A percentile compares a stretch with the other conserved stretches of the same genome.
Conservation (phyloP, 2,329 filamentous ascomycete genomes). For the Penicillium sp. region DNA sequence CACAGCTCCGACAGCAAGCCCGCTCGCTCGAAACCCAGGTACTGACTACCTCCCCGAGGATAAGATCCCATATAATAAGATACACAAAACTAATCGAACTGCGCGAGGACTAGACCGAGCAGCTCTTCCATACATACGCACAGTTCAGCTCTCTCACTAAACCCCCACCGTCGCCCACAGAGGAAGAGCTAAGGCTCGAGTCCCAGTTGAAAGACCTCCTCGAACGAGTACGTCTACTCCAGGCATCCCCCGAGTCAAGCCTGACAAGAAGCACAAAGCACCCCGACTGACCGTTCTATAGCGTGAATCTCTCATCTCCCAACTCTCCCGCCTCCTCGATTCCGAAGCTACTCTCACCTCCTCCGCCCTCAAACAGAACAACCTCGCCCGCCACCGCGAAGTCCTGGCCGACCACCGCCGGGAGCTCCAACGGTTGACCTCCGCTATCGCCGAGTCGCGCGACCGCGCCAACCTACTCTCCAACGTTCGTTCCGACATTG, state of each 20-base stretch:
- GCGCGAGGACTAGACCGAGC: slow-evolving; percentile 68
- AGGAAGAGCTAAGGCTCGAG: slow-evolving; percentile 81
- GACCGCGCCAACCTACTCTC: slow-evolving; percentile 87
- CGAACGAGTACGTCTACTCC: slow-evolving; percentile 46
- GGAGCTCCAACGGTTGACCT: slow-evolving; percentile 75
- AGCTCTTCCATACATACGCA: slow-evolving; percentile 70
- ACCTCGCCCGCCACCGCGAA: slow-evolving; percentile 86
- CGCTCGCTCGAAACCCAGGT: slow-evolving; percentile 89
- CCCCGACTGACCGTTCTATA: slow-evolving; percentile 41
- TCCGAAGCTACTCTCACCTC: slow-evolving; percentile 84
- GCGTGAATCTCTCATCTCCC: slow-evolving; percentile 78
- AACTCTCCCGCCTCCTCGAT: slow-evolving; percentile 87
- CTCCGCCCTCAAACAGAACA: slow-evolving; percentile 96
- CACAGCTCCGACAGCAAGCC: slow-evolving; percentile 90
- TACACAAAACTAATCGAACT: slow-evolving; percentile 18
- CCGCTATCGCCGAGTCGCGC: slow-evolving; percentile 73
- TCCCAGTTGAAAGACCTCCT: slow-evolving; percentile 80
- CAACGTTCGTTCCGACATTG: slow-evolving; percentile 89
- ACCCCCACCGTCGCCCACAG: slow-evolving; percentile 78
- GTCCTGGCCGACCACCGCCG: slow-evolving; percentile 83
- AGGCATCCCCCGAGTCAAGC: slow-evolving; percentile 1
- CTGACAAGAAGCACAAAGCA: background rate
- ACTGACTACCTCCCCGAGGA: slow-evolving; percentile 28
- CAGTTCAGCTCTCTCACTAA: slow-evolving; percentile 82
- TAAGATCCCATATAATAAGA: slow-evolving; percentile 4